Percentiles rank a stretch among this genome's conserved stretches.
phyloP scores from a whole-genome alignment of 768 basidiomycete species.

The Boletus subcaerulescens region DNA sequence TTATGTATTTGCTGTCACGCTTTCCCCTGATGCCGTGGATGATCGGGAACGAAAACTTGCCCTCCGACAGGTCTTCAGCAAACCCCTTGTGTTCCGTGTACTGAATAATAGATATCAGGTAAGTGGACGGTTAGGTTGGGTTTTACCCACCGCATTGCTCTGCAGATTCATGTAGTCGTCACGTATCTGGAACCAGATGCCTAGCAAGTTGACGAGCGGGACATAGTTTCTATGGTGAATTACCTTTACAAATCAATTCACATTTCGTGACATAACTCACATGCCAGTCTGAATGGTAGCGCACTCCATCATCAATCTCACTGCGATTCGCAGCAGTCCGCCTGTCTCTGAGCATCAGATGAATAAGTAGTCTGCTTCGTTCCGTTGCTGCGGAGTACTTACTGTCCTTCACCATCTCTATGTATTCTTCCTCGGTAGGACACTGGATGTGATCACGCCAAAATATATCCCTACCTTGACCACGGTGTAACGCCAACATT shows the following conservation, averaged over 20 bases:
- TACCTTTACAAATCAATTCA: not conserved
- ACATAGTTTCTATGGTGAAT: constrained; percentile 44
- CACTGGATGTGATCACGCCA: constrained; percentile 91
- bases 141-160: constrained; percentile 17
- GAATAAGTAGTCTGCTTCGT: not conserved
- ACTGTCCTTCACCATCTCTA: constrained; percentile 97
- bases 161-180: constrained; percentile 49
- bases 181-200: constrained; percentile 57
- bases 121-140: not conserved
- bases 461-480: constrained; percentile 88
- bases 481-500: constrained; percentile 82
- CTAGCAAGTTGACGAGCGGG: constrained; percentile 54
- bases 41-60: constrained; percentile 96
- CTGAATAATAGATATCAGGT: constrained; percentile 38
- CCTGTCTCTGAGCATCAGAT: constrained; percentile 71
- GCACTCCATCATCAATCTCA: constrained; percentile 95
- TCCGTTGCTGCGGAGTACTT: constrained; percentile 14
- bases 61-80: constrained; percentile 92
- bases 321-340: constrained; percentile 83
- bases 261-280: constrained; percentile 37
- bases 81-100: constrained; percentile 85
- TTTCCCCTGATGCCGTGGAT: constrained; percentile 86
- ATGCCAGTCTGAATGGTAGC: constrained; percentile 55
- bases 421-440: constrained; percentile 92
- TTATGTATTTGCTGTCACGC: constrained; percentile 69